These are phyloP conservation scores for Laburnicola sp. DNA, from an alignment of 2,329 filamentous ascomycete species.

Conservation along the genomic window DNA sequence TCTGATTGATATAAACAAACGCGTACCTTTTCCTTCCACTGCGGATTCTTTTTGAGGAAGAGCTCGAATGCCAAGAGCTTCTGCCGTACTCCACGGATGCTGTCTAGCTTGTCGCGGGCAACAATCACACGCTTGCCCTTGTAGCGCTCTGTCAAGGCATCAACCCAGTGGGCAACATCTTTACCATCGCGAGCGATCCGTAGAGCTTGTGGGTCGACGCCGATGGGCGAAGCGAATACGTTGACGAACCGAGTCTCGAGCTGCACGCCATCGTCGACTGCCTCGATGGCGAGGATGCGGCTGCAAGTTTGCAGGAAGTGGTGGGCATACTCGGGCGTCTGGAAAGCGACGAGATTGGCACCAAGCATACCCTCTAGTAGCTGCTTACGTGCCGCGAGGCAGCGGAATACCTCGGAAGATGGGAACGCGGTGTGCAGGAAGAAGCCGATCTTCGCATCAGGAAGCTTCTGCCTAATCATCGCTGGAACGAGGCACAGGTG, in stretches of 20 bases:
- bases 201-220: constrained; percentile 82
- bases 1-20: background rate
- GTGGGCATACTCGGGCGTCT: constrained; percentile 88
- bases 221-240: constrained; percentile 81
- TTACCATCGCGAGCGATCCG: constrained; percentile 69
- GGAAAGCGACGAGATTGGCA: constrained; percentile 89
- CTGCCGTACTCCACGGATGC: constrained; percentile 87
- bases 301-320: constrained; percentile 97
- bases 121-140: constrained; percentile 88
- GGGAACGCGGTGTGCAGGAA: constrained; percentile 95
- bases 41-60: constrained; percentile 89
- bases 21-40: constrained; percentile 74
- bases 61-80: constrained; percentile 91
- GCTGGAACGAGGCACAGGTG: constrained; percentile 84
- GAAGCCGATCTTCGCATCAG: constrained; percentile 93
- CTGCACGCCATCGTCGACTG: constrained; percentile 83
- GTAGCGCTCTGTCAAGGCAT: constrained; percentile 80
- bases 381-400: constrained; percentile 81
- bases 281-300: constrained; percentile 85
- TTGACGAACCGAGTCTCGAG: constrained; percentile 93
- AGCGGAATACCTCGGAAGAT: constrained; percentile 93
- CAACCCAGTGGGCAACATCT: constrained; percentile 77
- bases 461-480: constrained; percentile 87
- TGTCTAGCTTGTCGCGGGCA: constrained; percentile 90
- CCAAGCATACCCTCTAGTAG: constrained; percentile 91